These are phyloP conservation scores for Komagataella populi DNA, from an alignment of 805 yeast species.

Conservation along the genomic window DNA sequence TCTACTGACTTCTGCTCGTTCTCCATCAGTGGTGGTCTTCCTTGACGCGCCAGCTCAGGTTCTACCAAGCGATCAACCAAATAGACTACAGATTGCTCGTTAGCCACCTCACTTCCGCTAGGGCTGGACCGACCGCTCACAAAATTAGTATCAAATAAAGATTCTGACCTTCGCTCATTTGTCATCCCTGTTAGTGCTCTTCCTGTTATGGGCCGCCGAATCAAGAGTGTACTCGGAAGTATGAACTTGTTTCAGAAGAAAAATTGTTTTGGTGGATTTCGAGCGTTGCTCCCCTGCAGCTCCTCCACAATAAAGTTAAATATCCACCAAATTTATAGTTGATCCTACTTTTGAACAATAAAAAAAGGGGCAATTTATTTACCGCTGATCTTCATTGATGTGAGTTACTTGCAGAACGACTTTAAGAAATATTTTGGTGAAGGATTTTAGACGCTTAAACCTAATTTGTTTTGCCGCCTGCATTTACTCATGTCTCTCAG, in stretches of 20 bases:
- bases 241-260: neutral
- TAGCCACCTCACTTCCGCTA: neutral
- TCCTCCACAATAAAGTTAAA: neutral
- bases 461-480: neutral
- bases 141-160: neutral
- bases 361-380: too few relatives aligned
- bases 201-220: neutral
- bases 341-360: neutral
- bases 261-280: neutral
- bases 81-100: neutral
- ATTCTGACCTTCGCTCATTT: neutral
- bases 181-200: neutral
- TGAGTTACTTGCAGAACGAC: too few relatives aligned
- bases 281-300: neutral
- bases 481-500: neutral
- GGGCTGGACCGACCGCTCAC: neutral
- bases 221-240: neutral
- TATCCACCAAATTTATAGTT: neutral
- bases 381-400: too few relatives aligned
- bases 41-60: neutral
- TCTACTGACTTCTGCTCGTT: neutral
- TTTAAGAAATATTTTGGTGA: too few relatives aligned
- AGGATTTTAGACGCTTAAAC: too few relatives aligned
- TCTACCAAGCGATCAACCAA: neutral
- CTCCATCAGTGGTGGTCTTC: neutral